These are phyloP conservation scores for Stagonosporopsis chrysanthemi DNA, from an alignment of 2,329 filamentous ascomycete species.

Conservation along the genomic window DNA sequence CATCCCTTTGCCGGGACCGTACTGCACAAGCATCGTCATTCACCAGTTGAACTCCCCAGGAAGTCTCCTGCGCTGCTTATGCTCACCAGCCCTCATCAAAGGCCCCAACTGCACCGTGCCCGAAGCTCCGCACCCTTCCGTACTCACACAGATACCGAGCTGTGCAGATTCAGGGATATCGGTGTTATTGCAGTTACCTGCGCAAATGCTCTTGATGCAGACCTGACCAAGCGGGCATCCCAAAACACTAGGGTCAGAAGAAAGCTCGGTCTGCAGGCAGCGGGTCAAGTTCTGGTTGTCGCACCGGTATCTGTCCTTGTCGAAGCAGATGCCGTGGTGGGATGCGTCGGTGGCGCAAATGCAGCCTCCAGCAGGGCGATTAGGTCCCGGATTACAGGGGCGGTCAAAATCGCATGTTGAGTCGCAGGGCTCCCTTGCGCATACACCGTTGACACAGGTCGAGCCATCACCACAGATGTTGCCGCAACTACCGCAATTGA, in stretches of 20 bases:
- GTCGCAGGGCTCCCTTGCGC: constrained; percentile 39
- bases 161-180: constrained; percentile 4
- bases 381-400: constrained; percentile 31
- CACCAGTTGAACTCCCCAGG: constrained; percentile 5
- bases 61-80: constrained; percentile 19
- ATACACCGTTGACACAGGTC: constrained; percentile 46
- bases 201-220: constrained; percentile 30
- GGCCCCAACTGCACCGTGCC: constrained; percentile 24
- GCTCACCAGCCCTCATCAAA: constrained; percentile 23
- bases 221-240: constrained; percentile 27
- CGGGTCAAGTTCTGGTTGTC: constrained; percentile 3
- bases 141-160: constrained; percentile 31
- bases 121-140: constrained; percentile 26
- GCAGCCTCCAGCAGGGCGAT: constrained; percentile 29
- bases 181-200: constrained; percentile 21
- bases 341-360: constrained; percentile 37
- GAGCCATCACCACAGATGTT: constrained; percentile 33
- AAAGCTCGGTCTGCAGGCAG: constrained; percentile 4
- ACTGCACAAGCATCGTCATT: background rate
- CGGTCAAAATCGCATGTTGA: constrained; percentile 36
- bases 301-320: constrained; percentile 29
- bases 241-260: constrained; percentile 1
- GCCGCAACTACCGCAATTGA: constrained; percentile 40
- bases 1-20: background rate
- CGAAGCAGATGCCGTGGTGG: constrained; percentile 41